Conservation (phyloP, 2,329 filamentous ascomycete genomes). For the Cordyceps fumosorosea region DNA sequence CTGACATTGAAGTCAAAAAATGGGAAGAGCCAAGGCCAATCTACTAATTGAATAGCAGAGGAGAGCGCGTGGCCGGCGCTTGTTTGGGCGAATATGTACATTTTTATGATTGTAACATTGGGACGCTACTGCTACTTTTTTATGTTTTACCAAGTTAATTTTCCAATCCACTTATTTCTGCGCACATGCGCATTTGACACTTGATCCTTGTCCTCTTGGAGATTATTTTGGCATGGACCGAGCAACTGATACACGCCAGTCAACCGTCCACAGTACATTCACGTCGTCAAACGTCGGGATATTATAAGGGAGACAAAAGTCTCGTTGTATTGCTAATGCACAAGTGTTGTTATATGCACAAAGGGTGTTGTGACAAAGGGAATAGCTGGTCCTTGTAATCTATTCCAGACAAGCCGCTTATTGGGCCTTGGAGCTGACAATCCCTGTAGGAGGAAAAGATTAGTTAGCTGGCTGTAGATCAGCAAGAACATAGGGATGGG, state of each 20-base stretch:
- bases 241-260: neutral
- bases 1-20: constrained; percentile 26
- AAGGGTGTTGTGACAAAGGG: constrained; percentile 45
- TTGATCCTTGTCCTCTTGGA: neutral
- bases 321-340: constrained; percentile 52
- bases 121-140: neutral
- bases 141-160: constrained; percentile 2
- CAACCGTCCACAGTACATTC: neutral
- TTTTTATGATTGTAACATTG: constrained; percentile 5
- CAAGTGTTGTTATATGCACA: constrained; percentile 53
- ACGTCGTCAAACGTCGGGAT: neutral
- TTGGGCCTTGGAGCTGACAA: constrained; percentile 57
- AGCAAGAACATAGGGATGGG: neutral
- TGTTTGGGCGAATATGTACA: neutral
- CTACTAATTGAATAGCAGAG: constrained; percentile 25
- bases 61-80: neutral
- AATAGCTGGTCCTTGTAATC: constrained; percentile 34
- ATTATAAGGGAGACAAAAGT: constrained; percentile 22
- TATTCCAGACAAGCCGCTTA: constrained; percentile 41
- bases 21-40: constrained; percentile 37
- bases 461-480: constrained; percentile 26
- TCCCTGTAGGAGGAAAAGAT: constrained; percentile 36
- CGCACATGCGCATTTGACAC: neutral
- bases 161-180: neutral
- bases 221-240: neutral